Evolutionary conservation across 805 yeast genomes (phyloP).

Genomic region (Lipomyces lipofer): DNA sequence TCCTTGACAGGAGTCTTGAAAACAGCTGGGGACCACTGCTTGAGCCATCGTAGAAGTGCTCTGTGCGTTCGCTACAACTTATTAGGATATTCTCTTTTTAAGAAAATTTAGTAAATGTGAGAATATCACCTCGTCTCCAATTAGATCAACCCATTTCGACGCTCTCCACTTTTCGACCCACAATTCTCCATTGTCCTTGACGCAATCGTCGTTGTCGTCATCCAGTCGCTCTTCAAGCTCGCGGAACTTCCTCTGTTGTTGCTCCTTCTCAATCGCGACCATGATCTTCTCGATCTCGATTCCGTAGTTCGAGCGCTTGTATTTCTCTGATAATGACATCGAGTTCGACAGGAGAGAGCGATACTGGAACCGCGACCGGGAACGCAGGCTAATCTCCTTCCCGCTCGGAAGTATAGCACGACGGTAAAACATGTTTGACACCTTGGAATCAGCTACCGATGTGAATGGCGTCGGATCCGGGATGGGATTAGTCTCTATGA

Average conservation of each 20-base stretch:
- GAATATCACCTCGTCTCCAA: slow-evolving; percentile 57
- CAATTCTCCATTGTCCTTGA: slow-evolving; percentile 1
- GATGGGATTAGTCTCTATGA: too few relatives aligned
- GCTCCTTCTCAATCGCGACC: slow-evolving; percentile 18
- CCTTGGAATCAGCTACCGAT: slow-evolving; percentile 1
- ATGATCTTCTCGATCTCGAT: slow-evolving; percentile 16
- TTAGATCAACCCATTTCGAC: slow-evolving; percentile 57
- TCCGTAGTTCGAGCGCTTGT: slow-evolving; percentile 12
- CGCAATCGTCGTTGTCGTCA: neutral
- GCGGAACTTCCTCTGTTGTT: slow-evolving; percentile 1
- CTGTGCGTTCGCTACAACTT: slow-evolving; percentile 50
- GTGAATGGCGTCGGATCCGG: too few relatives aligned
- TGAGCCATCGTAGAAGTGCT: slow-evolving; percentile 59
- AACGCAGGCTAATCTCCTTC: slow-evolving; percentile 4
- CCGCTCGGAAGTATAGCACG: slow-evolving; percentile 13
- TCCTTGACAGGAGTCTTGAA: slow-evolving; percentile 43
- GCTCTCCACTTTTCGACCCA: slow-evolving; percentile 73
- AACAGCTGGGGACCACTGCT: slow-evolving; percentile 64
- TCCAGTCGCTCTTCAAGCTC: neutral
- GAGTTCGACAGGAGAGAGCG: neutral
- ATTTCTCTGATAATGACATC: neutral
- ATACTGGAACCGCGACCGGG: slow-evolving; percentile 7
- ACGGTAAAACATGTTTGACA: slow-evolving; percentile 10
- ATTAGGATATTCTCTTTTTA: neutral
- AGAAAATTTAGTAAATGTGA: neutral